A percentile compares a stretch with the other conserved stretches of the same genome.
Evolutionary conservation across 305 asterid genomes (phyloP).

Genomic region (Fraxinus platypoda): DNA sequence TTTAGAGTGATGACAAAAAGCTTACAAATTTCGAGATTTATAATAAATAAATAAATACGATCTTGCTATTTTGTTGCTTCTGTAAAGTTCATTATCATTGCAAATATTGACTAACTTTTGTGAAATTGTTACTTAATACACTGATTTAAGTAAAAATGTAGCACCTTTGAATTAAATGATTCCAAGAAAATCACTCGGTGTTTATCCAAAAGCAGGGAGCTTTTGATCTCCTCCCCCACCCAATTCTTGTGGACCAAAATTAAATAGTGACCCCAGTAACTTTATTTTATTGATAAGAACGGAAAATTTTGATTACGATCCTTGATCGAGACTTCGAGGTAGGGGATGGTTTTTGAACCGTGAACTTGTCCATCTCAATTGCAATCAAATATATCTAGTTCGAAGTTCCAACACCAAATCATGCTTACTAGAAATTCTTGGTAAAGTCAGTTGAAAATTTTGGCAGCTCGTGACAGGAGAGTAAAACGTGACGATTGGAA

Average conservation of each 20-base stretch:
- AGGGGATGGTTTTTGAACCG: background rate
- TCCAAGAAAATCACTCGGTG: constrained; percentile 27
- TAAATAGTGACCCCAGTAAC: background rate
- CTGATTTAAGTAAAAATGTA: background rate
- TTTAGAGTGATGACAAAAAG: background rate
- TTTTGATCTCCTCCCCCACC: constrained; percentile 22
- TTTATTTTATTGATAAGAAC: background rate
- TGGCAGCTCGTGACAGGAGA: background rate
- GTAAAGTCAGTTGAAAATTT: no score
- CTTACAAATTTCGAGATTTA: constrained; percentile 19
- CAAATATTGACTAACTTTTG: background rate
- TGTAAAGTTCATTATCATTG: background rate
- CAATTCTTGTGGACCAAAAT: constrained; percentile 39
- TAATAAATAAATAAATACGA: background rate
- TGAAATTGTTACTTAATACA: background rate
- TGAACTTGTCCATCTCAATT: background rate
- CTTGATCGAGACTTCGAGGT: background rate
- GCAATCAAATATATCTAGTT: background rate
- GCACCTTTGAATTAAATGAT: background rate
- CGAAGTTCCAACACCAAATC: background rate
- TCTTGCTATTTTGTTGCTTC: constrained; percentile 5
- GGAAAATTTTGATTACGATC: no score
- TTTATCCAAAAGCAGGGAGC: constrained; percentile 22
- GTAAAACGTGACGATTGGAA: background rate
- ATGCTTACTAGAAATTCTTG: background rate